phyloP scores from a whole-genome alignment of 345 rosid genomes.

The Eucalyptus curtisii region DNA sequence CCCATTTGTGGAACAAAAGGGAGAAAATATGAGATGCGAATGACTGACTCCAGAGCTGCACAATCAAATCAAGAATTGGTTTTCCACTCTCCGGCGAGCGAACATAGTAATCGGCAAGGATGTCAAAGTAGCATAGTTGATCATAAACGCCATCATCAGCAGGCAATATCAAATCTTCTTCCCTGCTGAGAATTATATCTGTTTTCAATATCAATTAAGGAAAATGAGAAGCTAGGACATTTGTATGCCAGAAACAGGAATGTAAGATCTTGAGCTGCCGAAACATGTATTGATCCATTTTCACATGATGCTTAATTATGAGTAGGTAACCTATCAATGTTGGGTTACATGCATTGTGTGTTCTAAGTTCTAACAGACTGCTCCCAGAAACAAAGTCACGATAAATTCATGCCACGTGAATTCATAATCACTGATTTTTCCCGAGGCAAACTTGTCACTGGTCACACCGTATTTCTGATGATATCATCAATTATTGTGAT shows the following conservation, averaged over 20 bases:
- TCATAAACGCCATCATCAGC: slow-evolving; percentile 24
- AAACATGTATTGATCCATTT: not conserved
- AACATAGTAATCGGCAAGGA: slow-evolving; percentile 87
- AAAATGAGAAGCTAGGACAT: not conserved
- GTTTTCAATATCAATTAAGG: slow-evolving; percentile 24
- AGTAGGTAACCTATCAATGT: not conserved
- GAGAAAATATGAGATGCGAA: slow-evolving; percentile 85
- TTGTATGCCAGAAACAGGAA: not conserved
- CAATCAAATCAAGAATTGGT: slow-evolving; percentile 71
- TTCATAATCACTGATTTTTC: not conserved
- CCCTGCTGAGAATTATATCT: slow-evolving; percentile 67
- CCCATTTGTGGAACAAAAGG: slow-evolving; percentile 95
- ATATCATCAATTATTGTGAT: not conserved
- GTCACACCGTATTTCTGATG: not conserved
- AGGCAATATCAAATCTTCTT: slow-evolving; percentile 50
- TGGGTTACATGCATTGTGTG: not conserved
- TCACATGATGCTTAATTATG: not conserved
- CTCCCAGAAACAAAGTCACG: not conserved
- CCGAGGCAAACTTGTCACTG: not conserved
- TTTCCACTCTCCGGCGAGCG: slow-evolving; percentile 55
- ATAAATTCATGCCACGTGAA: not conserved
- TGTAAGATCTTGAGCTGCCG: not conserved
- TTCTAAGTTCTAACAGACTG: not conserved
- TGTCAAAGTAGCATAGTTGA: slow-evolving; percentile 70
- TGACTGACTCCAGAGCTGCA: slow-evolving; percentile 97